phyloP scores from a whole-genome alignment of 164 flowering plant species.

The Nymphaea colorata region DNA sequence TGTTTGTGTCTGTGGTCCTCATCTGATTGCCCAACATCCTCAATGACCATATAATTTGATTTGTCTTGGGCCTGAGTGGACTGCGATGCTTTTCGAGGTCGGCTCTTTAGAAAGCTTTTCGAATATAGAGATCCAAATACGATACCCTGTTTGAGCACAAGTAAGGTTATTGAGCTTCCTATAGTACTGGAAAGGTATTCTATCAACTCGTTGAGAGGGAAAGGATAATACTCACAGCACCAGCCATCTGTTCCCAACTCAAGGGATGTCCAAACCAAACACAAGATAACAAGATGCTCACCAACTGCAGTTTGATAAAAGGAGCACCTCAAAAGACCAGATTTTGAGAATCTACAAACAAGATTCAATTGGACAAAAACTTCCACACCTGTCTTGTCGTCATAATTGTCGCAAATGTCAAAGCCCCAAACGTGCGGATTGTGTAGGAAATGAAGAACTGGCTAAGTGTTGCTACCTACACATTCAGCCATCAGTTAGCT shows the following conservation, averaged over 20 bases:
- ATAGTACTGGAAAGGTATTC: neutral
- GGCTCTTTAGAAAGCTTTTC: slow-evolving; percentile 38
- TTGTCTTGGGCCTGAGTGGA: slow-evolving; percentile 1
- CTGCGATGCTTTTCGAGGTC: slow-evolving; percentile 22
- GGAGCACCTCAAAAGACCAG: no score
- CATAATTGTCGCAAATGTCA: slow-evolving; percentile 95
- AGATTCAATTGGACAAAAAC: neutral
- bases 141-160: slow-evolving; percentile 38
- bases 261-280: slow-evolving; percentile 86
- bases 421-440: slow-evolving; percentile 93
- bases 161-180: neutral
- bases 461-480: slow-evolving; percentile 92
- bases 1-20: slow-evolving; percentile 10
- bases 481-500: neutral
- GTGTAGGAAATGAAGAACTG: slow-evolving; percentile 97
- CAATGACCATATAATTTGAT: slow-evolving; percentile 14
- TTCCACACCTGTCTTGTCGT: slow-evolving; percentile 75
- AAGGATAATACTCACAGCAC: slow-evolving; percentile 51
- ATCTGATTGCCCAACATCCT: slow-evolving; percentile 21
- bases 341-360: neutral
- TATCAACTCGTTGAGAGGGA: neutral
- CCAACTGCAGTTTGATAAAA: slow-evolving; percentile 30
- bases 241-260: slow-evolving; percentile 72
- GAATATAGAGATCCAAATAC: slow-evolving; percentile 76
- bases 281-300: slow-evolving; percentile 90